phyloP scores from a whole-genome alignment of 768 basidiomycete genomes.

The Stropharia rugosoannulata region DNA sequence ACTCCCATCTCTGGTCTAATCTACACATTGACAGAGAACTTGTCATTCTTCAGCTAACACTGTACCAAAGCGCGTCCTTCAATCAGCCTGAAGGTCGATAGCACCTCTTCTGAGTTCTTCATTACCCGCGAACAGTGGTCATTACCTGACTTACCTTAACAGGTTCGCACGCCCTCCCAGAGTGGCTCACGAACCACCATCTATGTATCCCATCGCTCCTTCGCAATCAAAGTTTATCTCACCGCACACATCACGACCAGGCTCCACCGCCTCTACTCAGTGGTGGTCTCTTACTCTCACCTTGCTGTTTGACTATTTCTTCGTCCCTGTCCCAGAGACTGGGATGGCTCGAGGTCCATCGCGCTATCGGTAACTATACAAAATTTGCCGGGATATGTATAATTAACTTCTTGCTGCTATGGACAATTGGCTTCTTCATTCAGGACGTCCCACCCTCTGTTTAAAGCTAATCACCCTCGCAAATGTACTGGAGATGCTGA shows the following conservation, averaged over 20 bases:
- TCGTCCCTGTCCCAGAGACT: not conserved
- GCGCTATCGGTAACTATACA: not conserved
- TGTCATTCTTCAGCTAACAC: not conserved
- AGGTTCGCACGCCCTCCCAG: conserved; percentile 1
- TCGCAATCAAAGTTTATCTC: conserved; percentile 4
- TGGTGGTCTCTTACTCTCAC: not conserved
- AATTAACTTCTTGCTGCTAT: not conserved
- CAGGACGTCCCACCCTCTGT: too few species aligned
- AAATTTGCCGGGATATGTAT: not conserved
- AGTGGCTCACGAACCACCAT: too few species aligned
- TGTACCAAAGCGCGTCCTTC: not conserved
- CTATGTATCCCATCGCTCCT: too few species aligned
- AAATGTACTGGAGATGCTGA: too few species aligned
- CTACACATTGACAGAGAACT: not conserved
- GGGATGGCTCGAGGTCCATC: not conserved
- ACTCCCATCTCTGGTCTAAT: not conserved
- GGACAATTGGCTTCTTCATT: too few species aligned
- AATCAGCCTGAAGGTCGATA: too few species aligned
- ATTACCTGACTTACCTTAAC: conserved; percentile 15
- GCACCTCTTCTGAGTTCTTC: not conserved
- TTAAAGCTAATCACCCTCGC: too few species aligned
- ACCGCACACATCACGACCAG: not conserved
- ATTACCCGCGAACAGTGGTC: conserved; percentile 26
- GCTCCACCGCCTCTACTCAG: not conserved
- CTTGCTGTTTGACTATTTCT: conserved; percentile 1